Conservation (phyloP, 1,139 yeast genomes). For the Protomyces inundatus region DNA sequence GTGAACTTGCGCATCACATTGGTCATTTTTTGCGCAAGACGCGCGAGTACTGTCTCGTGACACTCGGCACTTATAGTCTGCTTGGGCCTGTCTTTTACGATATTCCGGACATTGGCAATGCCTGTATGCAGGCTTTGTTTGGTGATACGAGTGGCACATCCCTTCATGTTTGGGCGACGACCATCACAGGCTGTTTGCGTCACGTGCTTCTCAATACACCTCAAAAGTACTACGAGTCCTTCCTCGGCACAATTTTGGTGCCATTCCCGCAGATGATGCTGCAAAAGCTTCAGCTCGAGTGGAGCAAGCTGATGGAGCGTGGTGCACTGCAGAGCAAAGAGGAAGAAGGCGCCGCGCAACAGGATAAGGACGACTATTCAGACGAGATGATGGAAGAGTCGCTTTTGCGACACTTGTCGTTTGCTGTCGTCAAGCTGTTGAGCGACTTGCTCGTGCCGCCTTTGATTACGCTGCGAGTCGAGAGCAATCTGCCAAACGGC, state of each 20-base stretch:
- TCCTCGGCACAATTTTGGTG: conserved; percentile 74
- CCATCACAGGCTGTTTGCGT: conserved; percentile 82
- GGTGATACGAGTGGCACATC: conserved; percentile 84
- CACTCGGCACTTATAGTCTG: conserved; percentile 84
- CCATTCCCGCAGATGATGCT: conserved; percentile 68
- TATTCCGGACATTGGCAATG: conserved; percentile 69
- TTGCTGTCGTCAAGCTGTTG: conserved; percentile 81
- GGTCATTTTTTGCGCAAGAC: conserved; percentile 95
- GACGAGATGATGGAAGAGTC: conserved; percentile 99
- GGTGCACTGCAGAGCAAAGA: conserved; percentile 29
- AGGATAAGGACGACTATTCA: conserved; percentile 67
- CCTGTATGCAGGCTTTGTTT: conserved; percentile 79
- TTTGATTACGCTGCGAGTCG: conserved; percentile 11
- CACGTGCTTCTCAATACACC: conserved; percentile 89
- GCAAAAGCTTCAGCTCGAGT: conserved; percentile 58
- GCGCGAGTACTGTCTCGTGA: conserved; percentile 79
- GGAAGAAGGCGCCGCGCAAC: conserved; percentile 50
- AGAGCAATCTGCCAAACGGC: neutral
- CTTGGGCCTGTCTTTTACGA: conserved; percentile 84
- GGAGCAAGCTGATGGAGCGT: conserved; percentile 50
- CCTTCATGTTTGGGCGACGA: conserved; percentile 93
- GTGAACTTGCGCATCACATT: conserved; percentile 98
- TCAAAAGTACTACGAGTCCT: conserved; percentile 55
- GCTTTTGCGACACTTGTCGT: conserved; percentile 83
- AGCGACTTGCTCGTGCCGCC: conserved; percentile 24